Base-by-base conservation (phyloP, 2,329 filamentous ascomycete species). In the Arthrinium puccinioides region DNA sequence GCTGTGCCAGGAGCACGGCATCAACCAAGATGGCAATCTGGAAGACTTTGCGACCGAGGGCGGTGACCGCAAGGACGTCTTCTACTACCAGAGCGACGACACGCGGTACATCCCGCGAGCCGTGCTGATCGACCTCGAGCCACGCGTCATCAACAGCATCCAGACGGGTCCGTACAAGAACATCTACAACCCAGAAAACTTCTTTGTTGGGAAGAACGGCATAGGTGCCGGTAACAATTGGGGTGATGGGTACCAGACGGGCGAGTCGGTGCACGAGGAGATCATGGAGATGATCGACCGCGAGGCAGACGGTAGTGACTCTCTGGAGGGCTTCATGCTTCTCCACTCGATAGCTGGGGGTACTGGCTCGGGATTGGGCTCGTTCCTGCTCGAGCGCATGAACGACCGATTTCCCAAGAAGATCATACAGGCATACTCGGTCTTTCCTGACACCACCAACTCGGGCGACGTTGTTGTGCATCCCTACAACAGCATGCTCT, bases 241-340 rank as follows among this genome's bases (percentile, higher is more conserved):
- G 92, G 92, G 89, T 43, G 85, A 92, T 55, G 92, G 92, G 32
- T 98, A 98, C 64, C 82, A 92, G 48, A 89, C 87, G 37, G 92
- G 89, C 49, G 89, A 96, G 60, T 72, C 75, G 30, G 87, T 98
- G 15, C 87, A 90, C 51, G 92, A 98, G 61, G 92, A 98, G 59
- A 87, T 98, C 39, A 87, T 98, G 74, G 94, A 98, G 60, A 98
- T 98, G 88, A 95, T 98, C 54, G 92, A 98, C 58, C 84, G 92
- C 43, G 92, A 98, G 61, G 92, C 94, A 13, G 92, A 98, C 62
- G 94, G 94, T 21, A 97, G 90, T 59, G 92, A 98, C 62, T 96
- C 89, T 36, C 73, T 98, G 4, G 92, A 98, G 77, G 92, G 92
- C 26, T 98, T 98, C 67, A 98, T 98, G 92, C 79, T 98, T 62